Evolutionary conservation across 768 basidiomycete species (phyloP), one percentile per base, ranked within the genome.

Genomic region (Mycena vitilis): DNA sequence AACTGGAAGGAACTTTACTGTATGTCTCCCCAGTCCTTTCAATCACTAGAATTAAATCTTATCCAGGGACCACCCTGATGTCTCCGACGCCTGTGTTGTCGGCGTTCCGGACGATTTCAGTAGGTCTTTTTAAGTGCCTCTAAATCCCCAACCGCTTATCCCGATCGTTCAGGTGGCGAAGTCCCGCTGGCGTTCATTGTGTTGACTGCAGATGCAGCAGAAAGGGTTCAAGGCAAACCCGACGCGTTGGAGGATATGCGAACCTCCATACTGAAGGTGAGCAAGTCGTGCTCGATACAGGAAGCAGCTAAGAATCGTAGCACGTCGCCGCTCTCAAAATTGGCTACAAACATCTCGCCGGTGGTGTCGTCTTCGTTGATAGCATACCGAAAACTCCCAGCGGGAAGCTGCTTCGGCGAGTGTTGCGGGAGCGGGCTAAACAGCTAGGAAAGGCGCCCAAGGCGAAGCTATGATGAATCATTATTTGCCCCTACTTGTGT

Each of bases 171-270:
- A 66, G 65, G 65, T 66, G 92, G 92, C 18, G 92, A 93, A 74
- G 78, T 91, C 8, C 92, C 92, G 0, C 74, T 92, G 73, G 92
- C 91, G 6, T 93, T 88, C 71, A 84, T 92, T 4, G 88, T 87
- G 1, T 81, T 91, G 5, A 82, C 78, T 8, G 70, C 77, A 2
- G 76, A 81, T n/a, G 84, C 86, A 10, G 76, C 81, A 5, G 57
- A 78, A 57, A 79, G 80, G 37, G 75, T 82, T 13, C 68, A 73
- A 25, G 61, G 76, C 42, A 75, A 79, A 54, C 75, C 80, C 1
- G 66, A 75, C 10, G 4, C 5, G 12, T 37, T 72, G 1, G 12
- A 78, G 16, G 75, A 72, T 4, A 79, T 89, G 55, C 85, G 85
- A 72, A 75, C 71, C 30, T 83, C 83, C 0, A 86, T 91, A n/a